Evolutionary conservation across 2,329 filamentous ascomycete genomes (phyloP).

Genomic region (Pestalotiopsis sp.): DNA sequence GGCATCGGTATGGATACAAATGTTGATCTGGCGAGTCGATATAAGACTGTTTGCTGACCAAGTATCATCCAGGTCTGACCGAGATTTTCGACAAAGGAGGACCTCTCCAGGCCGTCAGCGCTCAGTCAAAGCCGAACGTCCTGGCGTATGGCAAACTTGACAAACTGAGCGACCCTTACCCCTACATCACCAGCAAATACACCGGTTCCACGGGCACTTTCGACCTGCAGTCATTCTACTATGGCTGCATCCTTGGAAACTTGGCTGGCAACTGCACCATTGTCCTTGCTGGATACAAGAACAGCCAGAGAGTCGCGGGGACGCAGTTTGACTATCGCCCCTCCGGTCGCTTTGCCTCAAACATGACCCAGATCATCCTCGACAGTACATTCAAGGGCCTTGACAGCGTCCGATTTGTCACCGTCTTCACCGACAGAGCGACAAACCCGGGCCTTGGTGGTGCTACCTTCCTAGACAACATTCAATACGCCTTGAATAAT

Average conservation of each 20-base stretch:
- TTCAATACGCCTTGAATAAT: not conserved
- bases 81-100: not conserved
- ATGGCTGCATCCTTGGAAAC: constrained; percentile 1
- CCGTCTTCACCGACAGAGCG: not conserved
- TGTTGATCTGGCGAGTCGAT: not conserved
- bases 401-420: not conserved
- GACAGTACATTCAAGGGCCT: not conserved
- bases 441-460: not conserved
- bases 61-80: not conserved
- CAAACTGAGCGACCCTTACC: not conserved
- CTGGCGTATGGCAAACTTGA: not conserved
- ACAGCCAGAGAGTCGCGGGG: not conserved
- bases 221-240: constrained; percentile 1
- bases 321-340: not conserved
- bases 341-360: not conserved
- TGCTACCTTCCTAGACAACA: not conserved
- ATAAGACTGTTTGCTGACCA: not conserved
- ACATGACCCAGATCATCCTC: not conserved
- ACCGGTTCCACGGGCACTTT: not conserved
- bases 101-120: not conserved
- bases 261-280: not conserved
- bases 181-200: constrained; percentile 4
- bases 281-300: not conserved
- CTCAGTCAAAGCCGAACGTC: not conserved
- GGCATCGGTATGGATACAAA: not conserved